Percentiles rank a stretch among this genome's conserved stretches.
Conservation (phyloP, 805 yeast species). For the Kazachstania bromeliacearum region DNA sequence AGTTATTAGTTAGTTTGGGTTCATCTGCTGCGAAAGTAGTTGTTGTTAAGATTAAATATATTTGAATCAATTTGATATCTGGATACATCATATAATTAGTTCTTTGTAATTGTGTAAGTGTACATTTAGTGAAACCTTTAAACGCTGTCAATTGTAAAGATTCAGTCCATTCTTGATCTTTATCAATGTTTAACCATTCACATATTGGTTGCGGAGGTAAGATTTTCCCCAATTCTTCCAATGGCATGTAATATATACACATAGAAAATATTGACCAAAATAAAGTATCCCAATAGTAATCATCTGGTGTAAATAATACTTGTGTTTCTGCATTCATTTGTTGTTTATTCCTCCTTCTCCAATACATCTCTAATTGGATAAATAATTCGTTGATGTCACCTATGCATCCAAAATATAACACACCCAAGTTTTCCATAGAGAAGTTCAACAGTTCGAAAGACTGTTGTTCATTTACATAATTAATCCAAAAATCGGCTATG, state of each 20-base stretch:
- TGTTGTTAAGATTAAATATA: conserved; percentile 17
- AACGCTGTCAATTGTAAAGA: conserved; percentile 10
- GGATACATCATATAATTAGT: conserved; percentile 18
- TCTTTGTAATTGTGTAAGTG: conserved; percentile 13
- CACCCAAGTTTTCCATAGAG: conserved; percentile 26
- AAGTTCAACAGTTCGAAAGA: conserved; percentile 21
- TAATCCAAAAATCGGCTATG: conserved; percentile 12
- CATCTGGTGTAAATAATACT: conserved; percentile 14
- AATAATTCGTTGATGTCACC: conserved; percentile 26
- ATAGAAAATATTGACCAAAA: conserved; percentile 24
- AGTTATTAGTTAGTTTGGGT: conserved; percentile 10
- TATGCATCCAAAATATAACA: conserved; percentile 25
- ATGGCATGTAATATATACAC: conserved; percentile 24
- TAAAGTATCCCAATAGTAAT: conserved; percentile 21
- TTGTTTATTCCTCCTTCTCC: conserved; percentile 14
- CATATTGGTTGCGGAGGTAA: conserved; percentile 8
- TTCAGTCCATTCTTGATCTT: conserved; percentile 10
- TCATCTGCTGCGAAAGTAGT: conserved; percentile 16
- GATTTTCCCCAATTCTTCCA: conserved; percentile 7
- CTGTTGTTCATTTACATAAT: conserved; percentile 11
- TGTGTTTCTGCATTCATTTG: not conserved
- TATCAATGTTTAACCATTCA: conserved; percentile 5
- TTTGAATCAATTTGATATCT: conserved; percentile 22
- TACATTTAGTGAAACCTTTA: conserved; percentile 10
- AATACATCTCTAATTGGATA: conserved; percentile 16